phyloP scores from a whole-genome alignment of 2,329 filamentous ascomycete species.

The Alternaria sp. region DNA sequence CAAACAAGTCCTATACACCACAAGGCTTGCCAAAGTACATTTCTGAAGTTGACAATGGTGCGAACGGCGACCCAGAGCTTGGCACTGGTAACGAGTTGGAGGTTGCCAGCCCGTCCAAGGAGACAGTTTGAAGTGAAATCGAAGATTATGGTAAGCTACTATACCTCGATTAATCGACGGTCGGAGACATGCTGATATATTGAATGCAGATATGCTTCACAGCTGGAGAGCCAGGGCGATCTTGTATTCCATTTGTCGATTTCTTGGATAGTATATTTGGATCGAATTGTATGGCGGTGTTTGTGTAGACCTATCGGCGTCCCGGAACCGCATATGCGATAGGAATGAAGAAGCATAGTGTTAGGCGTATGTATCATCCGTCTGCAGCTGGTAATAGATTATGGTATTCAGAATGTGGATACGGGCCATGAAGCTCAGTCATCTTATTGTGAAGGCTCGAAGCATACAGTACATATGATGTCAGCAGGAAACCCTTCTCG shows the following conservation, averaged over 20 bases:
- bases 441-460: not conserved
- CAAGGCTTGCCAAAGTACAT: constrained; percentile 1
- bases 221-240: not conserved
- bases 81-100: constrained; percentile 1
- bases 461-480: not conserved
- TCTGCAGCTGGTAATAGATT: constrained; percentile 7
- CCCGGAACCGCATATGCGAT: not conserved
- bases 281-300: not conserved
- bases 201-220: not conserved
- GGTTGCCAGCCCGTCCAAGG: constrained; percentile 1
- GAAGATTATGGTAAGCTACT: constrained; percentile 6
- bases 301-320: not conserved
- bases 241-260: not conserved
- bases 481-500: not conserved
- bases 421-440: not conserved
- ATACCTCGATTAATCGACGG: not conserved
- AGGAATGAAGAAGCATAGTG: not conserved
- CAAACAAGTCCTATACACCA: constrained; percentile 11
- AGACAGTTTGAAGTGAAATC: not conserved
- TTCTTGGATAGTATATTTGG: not conserved
- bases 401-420: not conserved
- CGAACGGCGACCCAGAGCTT: not conserved
- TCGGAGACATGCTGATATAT: constrained; percentile 5
- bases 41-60: not conserved
- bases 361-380: not conserved